phyloP scores from a whole-genome alignment of 345 rosid species.

The Mangifera indica region DNA sequence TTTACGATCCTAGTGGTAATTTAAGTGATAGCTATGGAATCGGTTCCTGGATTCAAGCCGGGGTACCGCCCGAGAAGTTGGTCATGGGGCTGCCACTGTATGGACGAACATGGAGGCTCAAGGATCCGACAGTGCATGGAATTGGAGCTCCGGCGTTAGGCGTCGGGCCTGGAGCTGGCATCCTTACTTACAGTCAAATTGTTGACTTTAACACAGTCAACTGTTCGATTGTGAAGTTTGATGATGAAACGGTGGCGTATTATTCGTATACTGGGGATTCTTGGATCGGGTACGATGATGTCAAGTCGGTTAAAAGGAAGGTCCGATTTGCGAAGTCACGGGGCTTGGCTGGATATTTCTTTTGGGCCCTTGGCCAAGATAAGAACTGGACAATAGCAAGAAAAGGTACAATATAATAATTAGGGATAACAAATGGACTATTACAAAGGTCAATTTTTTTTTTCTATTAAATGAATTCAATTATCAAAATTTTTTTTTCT shows the following conservation, averaged over 20 bases:
- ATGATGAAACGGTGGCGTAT: slow-evolving; percentile 26
- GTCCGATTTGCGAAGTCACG: slow-evolving; percentile 25
- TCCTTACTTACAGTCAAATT: slow-evolving; percentile 23
- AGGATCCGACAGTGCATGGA: slow-evolving; percentile 25
- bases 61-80: slow-evolving; percentile 30
- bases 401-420: slow-evolving; percentile 7
- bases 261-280: slow-evolving; percentile 27
- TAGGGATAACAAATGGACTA: too few species aligned
- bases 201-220: slow-evolving; percentile 23
- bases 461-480: too few species aligned
- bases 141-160: slow-evolving; percentile 38
- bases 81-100: slow-evolving; percentile 51
- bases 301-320: slow-evolving; percentile 27
- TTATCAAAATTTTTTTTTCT: too few species aligned
- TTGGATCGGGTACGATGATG: slow-evolving; percentile 49
- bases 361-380: slow-evolving; percentile 46
- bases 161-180: slow-evolving; percentile 32
- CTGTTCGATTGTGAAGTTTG: slow-evolving; percentile 18
- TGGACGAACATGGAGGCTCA: slow-evolving; percentile 43
- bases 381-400: slow-evolving; percentile 22
- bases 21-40: slow-evolving; percentile 39
- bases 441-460: too few species aligned
- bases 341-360: slow-evolving; percentile 45
- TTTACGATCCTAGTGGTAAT: slow-evolving; percentile 26
- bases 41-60: slow-evolving; percentile 36